phyloP scores from a whole-genome alignment of 345 rosid species.

The Melaleuca quinquenervia region DNA sequence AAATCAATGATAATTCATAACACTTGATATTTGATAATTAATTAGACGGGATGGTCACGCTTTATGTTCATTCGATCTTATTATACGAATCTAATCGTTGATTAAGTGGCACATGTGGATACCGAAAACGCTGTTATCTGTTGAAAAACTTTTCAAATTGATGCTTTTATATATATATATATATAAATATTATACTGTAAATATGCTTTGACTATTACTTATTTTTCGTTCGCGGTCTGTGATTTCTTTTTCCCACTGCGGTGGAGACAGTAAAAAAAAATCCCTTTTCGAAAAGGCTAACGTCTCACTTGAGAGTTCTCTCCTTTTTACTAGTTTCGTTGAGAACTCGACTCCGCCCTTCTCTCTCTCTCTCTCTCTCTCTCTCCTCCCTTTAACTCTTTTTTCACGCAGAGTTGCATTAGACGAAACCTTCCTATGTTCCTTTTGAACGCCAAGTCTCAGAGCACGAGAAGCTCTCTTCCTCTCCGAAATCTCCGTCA shows the following conservation, averaged over 20 bases:
- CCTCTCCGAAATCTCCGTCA: neutral
- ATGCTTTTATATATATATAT: neutral
- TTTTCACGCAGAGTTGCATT: neutral
- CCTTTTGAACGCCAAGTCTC: neutral
- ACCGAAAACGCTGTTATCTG: neutral
- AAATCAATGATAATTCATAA: neutral
- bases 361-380: neutral
- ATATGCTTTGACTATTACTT: neutral
- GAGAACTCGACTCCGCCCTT: neutral
- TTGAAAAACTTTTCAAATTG: neutral
- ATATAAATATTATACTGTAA: no score
- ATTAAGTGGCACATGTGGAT: no score
- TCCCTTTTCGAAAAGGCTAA: neutral
- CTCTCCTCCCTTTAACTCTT: neutral
- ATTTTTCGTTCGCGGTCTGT: neutral
- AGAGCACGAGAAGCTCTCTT: neutral
- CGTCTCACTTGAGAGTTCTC: neutral
- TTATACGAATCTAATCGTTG: neutral
- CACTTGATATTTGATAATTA: fast-evolving
- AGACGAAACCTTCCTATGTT: neutral
- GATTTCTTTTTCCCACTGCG: neutral
- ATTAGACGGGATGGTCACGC: fast-evolving
- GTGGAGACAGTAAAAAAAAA: neutral
- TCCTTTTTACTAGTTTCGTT: neutral
- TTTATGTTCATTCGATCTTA: neutral